Percentiles rank a stretch among this genome's conserved stretches.
Evolutionary conservation across 257 asterid genomes (phyloP).

Genomic region (Orobanche coerulescens): DNA sequence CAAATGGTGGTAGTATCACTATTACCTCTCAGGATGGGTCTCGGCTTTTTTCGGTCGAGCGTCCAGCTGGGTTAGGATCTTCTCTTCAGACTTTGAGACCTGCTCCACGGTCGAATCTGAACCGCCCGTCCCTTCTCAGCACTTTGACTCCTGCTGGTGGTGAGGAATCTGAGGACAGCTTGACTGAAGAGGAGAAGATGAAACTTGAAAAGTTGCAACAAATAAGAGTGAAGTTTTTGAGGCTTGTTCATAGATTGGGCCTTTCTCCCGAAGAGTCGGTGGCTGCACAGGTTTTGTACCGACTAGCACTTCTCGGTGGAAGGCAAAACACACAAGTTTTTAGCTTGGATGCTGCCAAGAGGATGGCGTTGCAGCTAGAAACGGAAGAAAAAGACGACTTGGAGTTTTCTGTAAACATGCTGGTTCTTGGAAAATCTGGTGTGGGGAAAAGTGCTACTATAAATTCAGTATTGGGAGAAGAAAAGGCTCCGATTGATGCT

Average conservation of each 20-base stretch:
- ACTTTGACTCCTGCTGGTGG: constrained; percentile 33
- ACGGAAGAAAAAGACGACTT: constrained; percentile 41
- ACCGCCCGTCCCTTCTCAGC: constrained; percentile 49
- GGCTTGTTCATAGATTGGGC: constrained; percentile 78
- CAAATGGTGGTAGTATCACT: constrained; percentile 67
- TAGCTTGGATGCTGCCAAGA: constrained; percentile 70
- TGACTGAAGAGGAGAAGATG: constrained; percentile 85
- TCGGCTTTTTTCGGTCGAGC: constrained; percentile 86
- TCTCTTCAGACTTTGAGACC: constrained; percentile 76
- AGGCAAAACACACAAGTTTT: constrained; percentile 59
- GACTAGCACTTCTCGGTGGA: constrained; percentile 75
- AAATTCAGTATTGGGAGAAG: constrained; percentile 78
- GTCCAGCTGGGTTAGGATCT: constrained; percentile 92
- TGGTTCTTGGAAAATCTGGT: constrained; percentile 88
- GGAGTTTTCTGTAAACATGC: constrained; percentile 67
- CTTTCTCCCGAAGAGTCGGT: constrained; percentile 69
- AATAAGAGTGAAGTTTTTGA: constrained; percentile 74
- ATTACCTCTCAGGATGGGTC: constrained; percentile 85
- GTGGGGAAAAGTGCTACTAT: constrained; percentile 92
- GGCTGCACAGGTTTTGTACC: constrained; percentile 77
- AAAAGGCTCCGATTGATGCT: constrained; percentile 60
- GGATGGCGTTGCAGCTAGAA: constrained; percentile 65
- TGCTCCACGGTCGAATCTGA: constrained; percentile 35
- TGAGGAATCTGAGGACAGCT: constrained; percentile 47
- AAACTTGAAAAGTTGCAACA: constrained; percentile 74